Conservation (phyloP, 2,329 filamentous ascomycete species). For the Cryphonectria nitschkei region DNA sequence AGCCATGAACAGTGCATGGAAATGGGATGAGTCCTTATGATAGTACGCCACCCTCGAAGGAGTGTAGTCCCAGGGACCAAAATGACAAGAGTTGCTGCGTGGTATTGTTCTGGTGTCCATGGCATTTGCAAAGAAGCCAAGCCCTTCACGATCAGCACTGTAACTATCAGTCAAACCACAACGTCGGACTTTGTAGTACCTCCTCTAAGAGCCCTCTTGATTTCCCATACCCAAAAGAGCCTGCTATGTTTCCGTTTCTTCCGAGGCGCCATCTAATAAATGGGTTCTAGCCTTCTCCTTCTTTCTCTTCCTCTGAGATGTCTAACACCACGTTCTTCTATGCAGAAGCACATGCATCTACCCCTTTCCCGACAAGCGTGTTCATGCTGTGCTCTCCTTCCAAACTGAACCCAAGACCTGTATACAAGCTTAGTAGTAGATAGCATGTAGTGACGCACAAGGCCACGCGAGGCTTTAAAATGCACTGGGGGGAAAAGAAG, state of each 20-base stretch:
- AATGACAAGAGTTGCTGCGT: not conserved
- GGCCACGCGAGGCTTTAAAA: constrained; percentile 13
- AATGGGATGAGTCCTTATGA: not conserved
- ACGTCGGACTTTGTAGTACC: not conserved
- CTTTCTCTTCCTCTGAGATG: not conserved
- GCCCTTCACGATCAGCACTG: not conserved
- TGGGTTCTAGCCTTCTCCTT: not conserved
- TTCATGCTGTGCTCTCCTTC: constrained; percentile 26
- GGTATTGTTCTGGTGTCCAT: not conserved
- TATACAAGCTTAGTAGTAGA: not conserved
- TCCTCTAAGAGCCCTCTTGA: not conserved
- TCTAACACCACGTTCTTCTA: constrained; percentile 12
- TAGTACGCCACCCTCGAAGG: not conserved
- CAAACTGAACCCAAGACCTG: not conserved
- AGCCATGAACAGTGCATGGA: not conserved
- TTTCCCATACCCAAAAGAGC: not conserved
- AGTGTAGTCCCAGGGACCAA: not conserved
- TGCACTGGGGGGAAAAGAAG: not conserved
- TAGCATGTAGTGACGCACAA: constrained; percentile 19
- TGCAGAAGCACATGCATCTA: constrained; percentile 21
- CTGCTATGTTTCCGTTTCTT: constrained; percentile 12
- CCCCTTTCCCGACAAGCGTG: constrained; percentile 21
- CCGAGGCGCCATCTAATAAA: constrained; percentile 17
- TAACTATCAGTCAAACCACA: not conserved
- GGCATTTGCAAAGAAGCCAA: not conserved